Evolutionary conservation across 495 filamentous ascomycete species (phyloP).

Genomic region (Terfezia boudieri): DNA sequence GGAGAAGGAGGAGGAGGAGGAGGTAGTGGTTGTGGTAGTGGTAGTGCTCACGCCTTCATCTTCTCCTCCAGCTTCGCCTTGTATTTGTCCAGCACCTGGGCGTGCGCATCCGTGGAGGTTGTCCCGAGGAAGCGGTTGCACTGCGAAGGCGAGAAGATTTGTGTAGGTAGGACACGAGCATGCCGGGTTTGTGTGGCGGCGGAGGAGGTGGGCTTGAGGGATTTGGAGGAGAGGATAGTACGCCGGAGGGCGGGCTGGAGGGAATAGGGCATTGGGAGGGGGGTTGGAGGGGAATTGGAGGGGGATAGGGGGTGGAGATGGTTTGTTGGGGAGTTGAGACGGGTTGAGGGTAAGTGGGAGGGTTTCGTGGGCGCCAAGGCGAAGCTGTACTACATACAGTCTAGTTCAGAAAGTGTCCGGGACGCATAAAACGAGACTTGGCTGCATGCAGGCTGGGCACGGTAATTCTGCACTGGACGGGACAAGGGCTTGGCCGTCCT

Average conservation of each 20-base stretch:
- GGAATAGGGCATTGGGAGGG: neutral
- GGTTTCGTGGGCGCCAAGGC: too few species aligned
- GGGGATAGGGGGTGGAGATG: neutral
- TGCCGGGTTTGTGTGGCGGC: constrained; percentile 43
- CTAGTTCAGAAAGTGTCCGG: too few species aligned
- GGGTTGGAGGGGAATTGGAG: neutral
- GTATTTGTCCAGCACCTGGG: constrained; percentile 58
- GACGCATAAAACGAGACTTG: too few species aligned
- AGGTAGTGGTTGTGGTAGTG: neutral
- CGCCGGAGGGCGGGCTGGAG: constrained; percentile 2
- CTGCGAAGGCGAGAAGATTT: constrained; percentile 45
- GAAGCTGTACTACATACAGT: too few species aligned
- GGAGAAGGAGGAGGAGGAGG: neutral
- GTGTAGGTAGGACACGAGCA: constrained; percentile 81
- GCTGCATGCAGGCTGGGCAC: too few species aligned
- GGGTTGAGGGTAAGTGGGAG: neutral
- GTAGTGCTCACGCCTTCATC: constrained; percentile 39
- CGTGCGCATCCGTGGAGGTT: constrained; percentile 65
- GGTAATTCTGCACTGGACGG: too few species aligned
- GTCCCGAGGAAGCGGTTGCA: constrained; percentile 47
- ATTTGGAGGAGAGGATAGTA: constrained; percentile 1
- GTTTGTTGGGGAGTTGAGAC: neutral
- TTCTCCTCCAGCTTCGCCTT: constrained; percentile 64
- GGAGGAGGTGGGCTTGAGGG: neutral
- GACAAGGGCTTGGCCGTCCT: too few species aligned